Conservation (phyloP, 441 rosid genomes). For the Jatropha multifida region DNA sequence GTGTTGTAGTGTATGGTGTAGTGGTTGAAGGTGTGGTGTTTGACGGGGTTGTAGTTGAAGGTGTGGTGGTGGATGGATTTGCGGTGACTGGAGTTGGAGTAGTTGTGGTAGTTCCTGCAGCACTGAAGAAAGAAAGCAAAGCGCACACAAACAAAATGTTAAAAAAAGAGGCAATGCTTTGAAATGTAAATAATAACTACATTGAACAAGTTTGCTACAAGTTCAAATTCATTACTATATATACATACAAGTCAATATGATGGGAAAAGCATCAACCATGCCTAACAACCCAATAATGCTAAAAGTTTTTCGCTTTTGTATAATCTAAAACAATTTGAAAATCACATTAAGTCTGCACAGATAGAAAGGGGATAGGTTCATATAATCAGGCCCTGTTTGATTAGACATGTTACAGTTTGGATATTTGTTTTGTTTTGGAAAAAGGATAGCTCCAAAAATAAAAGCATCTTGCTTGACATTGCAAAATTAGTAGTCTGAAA, state of each 20-base stretch:
- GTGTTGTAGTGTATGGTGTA: conserved; percentile 48
- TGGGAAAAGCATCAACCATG: background rate
- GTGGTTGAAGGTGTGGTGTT: conserved; percentile 39
- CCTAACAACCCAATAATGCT: background rate
- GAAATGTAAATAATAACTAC: background rate
- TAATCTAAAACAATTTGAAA: background rate
- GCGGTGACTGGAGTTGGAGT: conserved; percentile 33
- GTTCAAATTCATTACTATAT: background rate
- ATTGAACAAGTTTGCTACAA: background rate
- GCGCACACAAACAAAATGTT: background rate
- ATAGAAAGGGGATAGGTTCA: background rate
- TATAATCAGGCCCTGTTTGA: background rate
- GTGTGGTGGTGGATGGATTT: conserved; percentile 37
- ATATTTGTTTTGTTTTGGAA: background rate
- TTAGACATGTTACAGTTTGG: background rate
- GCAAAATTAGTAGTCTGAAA: background rate
- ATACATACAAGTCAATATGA: background rate
- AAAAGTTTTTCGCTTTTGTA: background rate
- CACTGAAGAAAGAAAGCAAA: conserved; percentile 27
- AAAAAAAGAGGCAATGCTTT: background rate
- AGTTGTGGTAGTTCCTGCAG: conserved; percentile 35
- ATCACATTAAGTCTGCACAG: background rate
- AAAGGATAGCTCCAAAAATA: background rate
- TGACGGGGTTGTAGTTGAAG: conserved; percentile 42
- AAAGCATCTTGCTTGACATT: background rate